Conservation (phyloP, 441 rosid species). For the Populus tomentosa region DNA sequence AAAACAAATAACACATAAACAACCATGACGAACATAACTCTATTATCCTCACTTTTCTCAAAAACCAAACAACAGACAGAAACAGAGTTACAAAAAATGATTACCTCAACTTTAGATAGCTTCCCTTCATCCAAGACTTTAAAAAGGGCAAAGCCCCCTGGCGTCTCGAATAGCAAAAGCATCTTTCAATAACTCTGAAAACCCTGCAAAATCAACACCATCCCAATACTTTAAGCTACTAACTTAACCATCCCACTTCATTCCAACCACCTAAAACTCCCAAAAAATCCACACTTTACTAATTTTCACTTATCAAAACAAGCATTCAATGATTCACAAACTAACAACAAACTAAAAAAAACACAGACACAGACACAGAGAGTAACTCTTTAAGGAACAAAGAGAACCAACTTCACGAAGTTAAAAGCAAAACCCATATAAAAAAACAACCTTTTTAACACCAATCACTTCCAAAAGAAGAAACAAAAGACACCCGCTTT, state of each 20-base stretch:
- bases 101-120: conserved; percentile 79
- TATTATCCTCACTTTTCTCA: not conserved
- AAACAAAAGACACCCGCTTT: not conserved
- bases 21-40: not conserved
- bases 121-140: conserved; percentile 84
- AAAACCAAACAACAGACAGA: not conserved
- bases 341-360: not conserved
- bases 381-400: not conserved
- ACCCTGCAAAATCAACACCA: conserved; percentile 1
- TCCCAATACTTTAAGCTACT: not conserved
- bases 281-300: not conserved
- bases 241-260: not conserved
- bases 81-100: not conserved
- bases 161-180: conserved; percentile 76
- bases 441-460: not conserved
- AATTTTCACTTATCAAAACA: not conserved
- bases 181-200: conserved; percentile 26
- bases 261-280: not conserved
- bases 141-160: conserved; percentile 89
- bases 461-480: not conserved
- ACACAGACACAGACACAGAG: not conserved
- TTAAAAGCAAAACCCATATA: not conserved
- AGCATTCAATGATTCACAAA: not conserved
- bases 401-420: not conserved
- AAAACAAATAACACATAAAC: not conserved